These are phyloP conservation scores for Nicotiana rustica DNA, from an alignment of 305 asterid genomes.

Conservation along the genomic window DNA sequence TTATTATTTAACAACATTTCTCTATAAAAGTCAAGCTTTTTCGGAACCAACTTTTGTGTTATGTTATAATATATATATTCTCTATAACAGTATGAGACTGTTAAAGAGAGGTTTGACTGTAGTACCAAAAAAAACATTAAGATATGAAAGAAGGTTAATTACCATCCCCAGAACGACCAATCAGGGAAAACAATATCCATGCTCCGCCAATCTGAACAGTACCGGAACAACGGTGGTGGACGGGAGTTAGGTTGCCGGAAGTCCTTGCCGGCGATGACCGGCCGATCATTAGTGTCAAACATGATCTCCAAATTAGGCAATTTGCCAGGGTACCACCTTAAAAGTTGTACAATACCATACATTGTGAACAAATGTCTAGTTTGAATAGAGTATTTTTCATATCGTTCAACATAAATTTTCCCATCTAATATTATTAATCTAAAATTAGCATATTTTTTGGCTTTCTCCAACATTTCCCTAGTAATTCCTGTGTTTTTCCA, in stretches of 20 bases:
- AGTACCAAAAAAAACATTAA: not conserved
- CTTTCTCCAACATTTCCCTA: constrained; percentile 60
- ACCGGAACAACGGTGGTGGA: constrained; percentile 76
- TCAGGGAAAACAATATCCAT: constrained; percentile 93
- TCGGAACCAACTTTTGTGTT: too few species aligned
- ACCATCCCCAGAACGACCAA: constrained; percentile 99
- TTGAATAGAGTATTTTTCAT: constrained; percentile 45
- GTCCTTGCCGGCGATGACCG: constrained; percentile 51
- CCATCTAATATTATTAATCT: constrained; percentile 67
- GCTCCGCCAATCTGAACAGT: constrained; percentile 75
- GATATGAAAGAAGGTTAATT: constrained; percentile 28
- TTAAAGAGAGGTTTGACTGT: too few species aligned
- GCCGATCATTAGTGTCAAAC: constrained; percentile 82
- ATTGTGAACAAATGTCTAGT: constrained; percentile 68
- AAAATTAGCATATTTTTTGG: constrained; percentile 65
- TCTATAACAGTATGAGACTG: too few species aligned
- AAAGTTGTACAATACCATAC: constrained; percentile 86
- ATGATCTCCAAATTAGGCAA: constrained; percentile 87
- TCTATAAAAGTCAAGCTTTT: too few species aligned
- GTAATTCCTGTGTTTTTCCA: constrained; percentile 76
- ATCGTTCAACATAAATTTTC: constrained; percentile 61
- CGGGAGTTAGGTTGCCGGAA: constrained; percentile 47
- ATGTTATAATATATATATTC: too few species aligned
- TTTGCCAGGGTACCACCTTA: constrained; percentile 72
- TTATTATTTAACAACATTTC: too few species aligned